Evolutionary conservation across 306 rosid species (phyloP).

Genomic region (Vigna reflexopilosa): DNA sequence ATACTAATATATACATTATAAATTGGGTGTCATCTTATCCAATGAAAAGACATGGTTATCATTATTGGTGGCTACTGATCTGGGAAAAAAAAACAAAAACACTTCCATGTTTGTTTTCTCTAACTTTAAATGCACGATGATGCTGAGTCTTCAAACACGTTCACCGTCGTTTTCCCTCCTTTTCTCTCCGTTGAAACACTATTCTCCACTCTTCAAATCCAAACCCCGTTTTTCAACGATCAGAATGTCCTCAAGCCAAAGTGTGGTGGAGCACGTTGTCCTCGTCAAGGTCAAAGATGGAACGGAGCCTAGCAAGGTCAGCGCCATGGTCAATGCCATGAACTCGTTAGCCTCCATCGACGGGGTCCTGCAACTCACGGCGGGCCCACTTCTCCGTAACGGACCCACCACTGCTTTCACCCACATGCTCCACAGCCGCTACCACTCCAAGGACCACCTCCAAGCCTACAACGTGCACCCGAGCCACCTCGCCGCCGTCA

Average conservation of each 20-base stretch:
- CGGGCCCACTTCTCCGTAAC: constrained; percentile 59
- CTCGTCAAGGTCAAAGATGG: constrained; percentile 68
- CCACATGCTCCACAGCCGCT: constrained; percentile 81
- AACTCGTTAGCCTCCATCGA: constrained; percentile 56
- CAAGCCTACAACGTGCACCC: constrained; percentile 56
- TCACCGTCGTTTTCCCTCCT: not conserved
- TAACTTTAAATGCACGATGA: not conserved
- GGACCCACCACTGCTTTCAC: constrained; percentile 57
- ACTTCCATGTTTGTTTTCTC: not conserved
- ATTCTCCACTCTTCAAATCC: not conserved
- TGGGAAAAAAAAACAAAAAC: not conserved
- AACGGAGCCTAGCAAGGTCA: constrained; percentile 59
- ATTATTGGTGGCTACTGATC: not conserved
- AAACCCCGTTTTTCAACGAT: constrained; percentile 27
- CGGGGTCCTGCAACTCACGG: constrained; percentile 60
- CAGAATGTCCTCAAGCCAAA: constrained; percentile 42
- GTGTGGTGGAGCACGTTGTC: constrained; percentile 71
- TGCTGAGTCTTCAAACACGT: not conserved
- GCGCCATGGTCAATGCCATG: constrained; percentile 32
- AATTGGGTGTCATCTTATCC: no score
- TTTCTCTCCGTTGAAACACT: not conserved
- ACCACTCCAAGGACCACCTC: constrained; percentile 62
- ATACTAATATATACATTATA: no score
- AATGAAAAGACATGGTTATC: no score
- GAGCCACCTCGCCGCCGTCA: constrained; percentile 57